phyloP scores from a whole-genome alignment of 169 alveolate species.

The Toxoplasma gondii region DNA sequence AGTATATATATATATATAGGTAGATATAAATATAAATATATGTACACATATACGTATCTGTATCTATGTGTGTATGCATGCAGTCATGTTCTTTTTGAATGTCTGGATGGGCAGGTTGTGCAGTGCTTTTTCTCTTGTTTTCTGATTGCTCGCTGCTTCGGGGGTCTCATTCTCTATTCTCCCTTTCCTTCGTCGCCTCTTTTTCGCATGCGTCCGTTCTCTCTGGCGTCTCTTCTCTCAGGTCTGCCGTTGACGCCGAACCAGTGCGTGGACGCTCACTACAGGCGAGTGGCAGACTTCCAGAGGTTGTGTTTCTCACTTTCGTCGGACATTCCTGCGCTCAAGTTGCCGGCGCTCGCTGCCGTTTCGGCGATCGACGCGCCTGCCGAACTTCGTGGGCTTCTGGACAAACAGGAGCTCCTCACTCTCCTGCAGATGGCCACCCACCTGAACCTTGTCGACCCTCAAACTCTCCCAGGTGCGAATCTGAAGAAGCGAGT shows the following conservation, averaged over 20 bases:
- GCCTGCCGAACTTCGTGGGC: slow-evolving; percentile 34
- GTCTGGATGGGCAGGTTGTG: too few species aligned
- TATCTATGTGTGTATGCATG: background rate
- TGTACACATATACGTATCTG: too few species aligned
- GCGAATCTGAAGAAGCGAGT: background rate
- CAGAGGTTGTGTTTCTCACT: slow-evolving; percentile 50
- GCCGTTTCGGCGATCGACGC: slow-evolving; percentile 38
- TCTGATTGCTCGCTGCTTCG: too few species aligned
- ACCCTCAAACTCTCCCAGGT: slow-evolving; percentile 42
- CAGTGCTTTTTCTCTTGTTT: too few species aligned
- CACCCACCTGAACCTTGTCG: slow-evolving; percentile 39
- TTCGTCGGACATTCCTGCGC: background rate
- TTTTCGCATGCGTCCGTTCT: background rate
- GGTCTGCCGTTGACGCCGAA: slow-evolving; percentile 39
- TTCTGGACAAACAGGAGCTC: slow-evolving; percentile 58
- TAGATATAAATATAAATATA: too few species aligned
- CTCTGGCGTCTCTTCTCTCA: background rate
- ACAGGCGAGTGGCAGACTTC: slow-evolving; percentile 31
- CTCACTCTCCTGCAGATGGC: slow-evolving; percentile 49
- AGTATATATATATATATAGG: background rate
- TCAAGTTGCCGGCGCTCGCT: slow-evolving; percentile 33
- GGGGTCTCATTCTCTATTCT: too few species aligned
- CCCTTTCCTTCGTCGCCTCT: too few species aligned
- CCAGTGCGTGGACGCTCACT: slow-evolving; percentile 38
- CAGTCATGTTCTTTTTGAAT: too few species aligned